These are phyloP conservation scores for Metarhizium album DNA, from an alignment of 2,329 filamentous ascomycete genomes.

Conservation along the genomic window DNA sequence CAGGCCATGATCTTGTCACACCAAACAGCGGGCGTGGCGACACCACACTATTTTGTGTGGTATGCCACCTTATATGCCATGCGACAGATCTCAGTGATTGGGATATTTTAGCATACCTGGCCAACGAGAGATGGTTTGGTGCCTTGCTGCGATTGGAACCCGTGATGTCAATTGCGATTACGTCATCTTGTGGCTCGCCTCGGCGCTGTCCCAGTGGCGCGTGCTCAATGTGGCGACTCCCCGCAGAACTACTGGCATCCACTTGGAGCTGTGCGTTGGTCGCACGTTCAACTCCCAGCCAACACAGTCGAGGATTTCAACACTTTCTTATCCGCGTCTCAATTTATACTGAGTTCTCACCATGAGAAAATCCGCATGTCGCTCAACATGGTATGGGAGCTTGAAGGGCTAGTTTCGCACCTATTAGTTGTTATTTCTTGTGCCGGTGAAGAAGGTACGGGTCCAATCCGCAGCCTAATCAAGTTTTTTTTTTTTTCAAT, in stretches of 20 bases:
- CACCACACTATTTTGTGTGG: no score
- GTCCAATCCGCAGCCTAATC: neutral
- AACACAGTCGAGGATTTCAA: neutral
- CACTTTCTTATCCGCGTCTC: conserved; percentile 4
- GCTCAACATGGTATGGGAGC: conserved; percentile 25
- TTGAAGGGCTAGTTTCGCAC: conserved; percentile 26
- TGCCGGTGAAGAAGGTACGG: conserved; percentile 27
- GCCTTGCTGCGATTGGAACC: no score
- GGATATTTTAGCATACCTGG: no score
- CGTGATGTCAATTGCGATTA: neutral
- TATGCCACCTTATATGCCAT: no score
- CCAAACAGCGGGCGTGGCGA: no score
- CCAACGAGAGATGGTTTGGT: no score
- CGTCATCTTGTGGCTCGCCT: neutral
- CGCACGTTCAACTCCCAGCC: conserved; percentile 11
- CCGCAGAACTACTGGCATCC: neutral
- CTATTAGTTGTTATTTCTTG: conserved; percentile 27
- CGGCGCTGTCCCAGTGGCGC: neutral
- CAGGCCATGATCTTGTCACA: no score
- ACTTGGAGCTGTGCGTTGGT: conserved; percentile 1
- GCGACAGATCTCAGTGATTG: no score
- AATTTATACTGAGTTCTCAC: conserved; percentile 3
- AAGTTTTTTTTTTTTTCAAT: neutral
- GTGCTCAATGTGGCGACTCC: no score
- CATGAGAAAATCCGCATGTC: conserved; percentile 15